Percentiles rank a stretch among this genome's conserved stretches.
Conservation (phyloP, 1,139 yeast species). For the Hemisphaericaspora xylanilytica region DNA sequence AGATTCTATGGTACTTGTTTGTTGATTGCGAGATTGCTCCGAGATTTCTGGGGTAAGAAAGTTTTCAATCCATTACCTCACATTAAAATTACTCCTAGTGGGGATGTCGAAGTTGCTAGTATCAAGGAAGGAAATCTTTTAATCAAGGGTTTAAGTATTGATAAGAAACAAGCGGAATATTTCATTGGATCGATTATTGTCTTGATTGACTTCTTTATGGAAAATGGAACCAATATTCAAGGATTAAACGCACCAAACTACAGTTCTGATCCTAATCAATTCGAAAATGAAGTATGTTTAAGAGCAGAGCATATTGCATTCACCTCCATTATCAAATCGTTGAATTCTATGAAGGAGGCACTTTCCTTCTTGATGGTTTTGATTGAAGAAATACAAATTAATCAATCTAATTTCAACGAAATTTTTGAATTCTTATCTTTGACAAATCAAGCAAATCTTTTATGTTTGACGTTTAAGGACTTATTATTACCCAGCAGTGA, state of each 20-base stretch:
- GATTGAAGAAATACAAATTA: slow-evolving; percentile 65
- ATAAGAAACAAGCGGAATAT: slow-evolving; percentile 58
- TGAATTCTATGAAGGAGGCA: slow-evolving; percentile 83
- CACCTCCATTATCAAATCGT: slow-evolving; percentile 70
- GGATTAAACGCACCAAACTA: slow-evolving; percentile 55
- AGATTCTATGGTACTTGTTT: slow-evolving; percentile 89
- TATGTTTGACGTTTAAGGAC: slow-evolving; percentile 67
- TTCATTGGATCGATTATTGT: slow-evolving; percentile 66
- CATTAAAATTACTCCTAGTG: slow-evolving; percentile 40
- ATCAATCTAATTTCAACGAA: slow-evolving; percentile 49
- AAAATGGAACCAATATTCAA: slow-evolving; percentile 60
- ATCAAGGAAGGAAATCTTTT: slow-evolving; percentile 48
- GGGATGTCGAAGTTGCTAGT: slow-evolving; percentile 39
- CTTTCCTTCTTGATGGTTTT: slow-evolving; percentile 81
- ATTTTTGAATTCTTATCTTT: slow-evolving; percentile 67
- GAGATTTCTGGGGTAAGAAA: slow-evolving; percentile 73
- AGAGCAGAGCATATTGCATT: slow-evolving; percentile 94
- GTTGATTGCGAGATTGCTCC: slow-evolving; percentile 71
- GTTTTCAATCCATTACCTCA: slow-evolving; percentile 55
- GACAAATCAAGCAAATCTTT: slow-evolving; percentile 65
- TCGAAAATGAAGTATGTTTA: slow-evolving; percentile 63
- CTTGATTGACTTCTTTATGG: slow-evolving; percentile 55
- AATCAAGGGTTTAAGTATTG: slow-evolving; percentile 46
- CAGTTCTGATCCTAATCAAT: slow-evolving; percentile 47
- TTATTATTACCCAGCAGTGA: slow-evolving; percentile 66